Percentiles rank a stretch among this genome's conserved stretches.
phyloP scores from a whole-genome alignment of 2,329 filamentous ascomycete species.

The Penicillium sp. region DNA sequence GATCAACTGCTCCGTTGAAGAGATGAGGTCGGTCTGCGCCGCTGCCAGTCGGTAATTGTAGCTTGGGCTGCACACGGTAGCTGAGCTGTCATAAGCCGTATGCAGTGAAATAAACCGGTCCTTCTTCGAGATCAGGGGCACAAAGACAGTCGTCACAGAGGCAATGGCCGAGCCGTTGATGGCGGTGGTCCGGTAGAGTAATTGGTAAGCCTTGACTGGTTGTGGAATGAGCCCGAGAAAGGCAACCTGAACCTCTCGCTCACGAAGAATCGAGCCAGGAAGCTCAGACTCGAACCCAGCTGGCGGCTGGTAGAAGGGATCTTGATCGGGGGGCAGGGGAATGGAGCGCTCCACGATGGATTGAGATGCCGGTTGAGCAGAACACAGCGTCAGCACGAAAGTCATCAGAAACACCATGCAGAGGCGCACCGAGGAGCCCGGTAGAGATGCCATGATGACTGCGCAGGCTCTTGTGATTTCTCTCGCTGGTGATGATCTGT shows the following conservation, averaged over 20 bases:
- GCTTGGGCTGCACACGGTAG: conserved; percentile 23
- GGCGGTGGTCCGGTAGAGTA: conserved; percentile 41
- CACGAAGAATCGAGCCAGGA: conserved; percentile 21
- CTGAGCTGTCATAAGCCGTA: conserved; percentile 30
- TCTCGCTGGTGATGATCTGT: too few relatives aligned
- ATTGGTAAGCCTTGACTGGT: conserved; percentile 27
- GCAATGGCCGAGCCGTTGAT: conserved; percentile 33
- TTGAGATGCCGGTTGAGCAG: conserved; percentile 6
- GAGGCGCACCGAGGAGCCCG: conserved; percentile 3
- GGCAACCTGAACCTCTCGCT: conserved; percentile 15
- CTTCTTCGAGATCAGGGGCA: conserved; percentile 24
- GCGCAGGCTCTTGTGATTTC: neutral
- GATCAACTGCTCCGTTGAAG: conserved; percentile 31
- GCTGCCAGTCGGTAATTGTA: conserved; percentile 31
- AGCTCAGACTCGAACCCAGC: conserved; percentile 17
- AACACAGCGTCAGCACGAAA: conserved; percentile 8
- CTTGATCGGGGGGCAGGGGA: conserved; percentile 10
- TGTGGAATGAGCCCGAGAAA: conserved; percentile 21
- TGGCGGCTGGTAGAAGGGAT: conserved; percentile 26
- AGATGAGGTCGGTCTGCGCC: conserved; percentile 21
- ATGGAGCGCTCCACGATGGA: conserved; percentile 3
- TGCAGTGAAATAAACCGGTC: conserved; percentile 40
- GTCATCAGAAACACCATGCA: conserved; percentile 9
- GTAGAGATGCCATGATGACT: conserved; percentile 8
- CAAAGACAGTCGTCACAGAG: conserved; percentile 38